Evolutionary conservation across 306 rosid genomes (phyloP).

Genomic region (Acacia acuminata): DNA sequence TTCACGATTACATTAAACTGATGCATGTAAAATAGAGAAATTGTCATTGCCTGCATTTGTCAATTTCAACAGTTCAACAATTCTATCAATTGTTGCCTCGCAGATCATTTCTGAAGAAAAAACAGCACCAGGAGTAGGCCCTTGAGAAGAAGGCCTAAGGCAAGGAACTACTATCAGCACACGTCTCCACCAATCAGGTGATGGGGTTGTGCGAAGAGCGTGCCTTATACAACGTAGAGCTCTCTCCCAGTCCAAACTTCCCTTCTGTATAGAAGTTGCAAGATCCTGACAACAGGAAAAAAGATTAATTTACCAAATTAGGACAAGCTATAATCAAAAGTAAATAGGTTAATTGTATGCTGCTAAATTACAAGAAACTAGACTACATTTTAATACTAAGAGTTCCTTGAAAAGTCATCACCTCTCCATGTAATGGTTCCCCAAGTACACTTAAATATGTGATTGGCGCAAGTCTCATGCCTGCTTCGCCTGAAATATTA

Average conservation of each 20-base stretch:
- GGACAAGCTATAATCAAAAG: slow-evolving; percentile 29
- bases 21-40: slow-evolving; percentile 20
- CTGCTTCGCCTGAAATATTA: slow-evolving; percentile 66
- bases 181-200: slow-evolving; percentile 99
- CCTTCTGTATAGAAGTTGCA: slow-evolving; percentile 81
- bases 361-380: slow-evolving; percentile 19
- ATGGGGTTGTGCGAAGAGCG: slow-evolving; percentile 89
- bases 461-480: slow-evolving; percentile 83
- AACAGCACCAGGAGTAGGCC: slow-evolving; percentile 86
- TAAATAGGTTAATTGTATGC: slow-evolving; percentile 8
- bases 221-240: slow-evolving; percentile 95
- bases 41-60: slow-evolving; percentile 81
- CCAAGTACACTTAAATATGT: slow-evolving; percentile 97
- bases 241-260: slow-evolving; percentile 99
- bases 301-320: slow-evolving; percentile 27
- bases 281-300: slow-evolving; percentile 64
- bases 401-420: slow-evolving; percentile 44
- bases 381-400: slow-evolving; percentile 16
- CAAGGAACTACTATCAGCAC: slow-evolving; percentile 85
- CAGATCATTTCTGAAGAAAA: slow-evolving; percentile 95
- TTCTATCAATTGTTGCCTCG: slow-evolving; percentile 91
- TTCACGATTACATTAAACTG: neutral
- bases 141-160: slow-evolving; percentile 77
- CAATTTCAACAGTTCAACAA: slow-evolving; percentile 81
- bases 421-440: slow-evolving; percentile 99